Conservation (phyloP, 345 rosid genomes). For the Corchorus capsularis region DNA sequence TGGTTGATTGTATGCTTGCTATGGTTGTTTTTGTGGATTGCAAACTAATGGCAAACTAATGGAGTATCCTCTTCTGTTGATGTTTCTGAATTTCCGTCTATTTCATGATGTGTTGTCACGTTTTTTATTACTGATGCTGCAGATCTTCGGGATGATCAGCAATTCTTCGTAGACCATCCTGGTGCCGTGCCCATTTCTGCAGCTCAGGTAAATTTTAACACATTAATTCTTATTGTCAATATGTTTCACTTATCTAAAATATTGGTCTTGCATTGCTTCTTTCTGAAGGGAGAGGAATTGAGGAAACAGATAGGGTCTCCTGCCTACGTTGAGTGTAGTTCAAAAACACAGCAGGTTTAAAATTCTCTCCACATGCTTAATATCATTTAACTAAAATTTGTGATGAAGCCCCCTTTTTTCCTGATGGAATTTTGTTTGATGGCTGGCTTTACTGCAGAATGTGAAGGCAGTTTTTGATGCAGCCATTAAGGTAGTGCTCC, state of each 20-base stretch:
- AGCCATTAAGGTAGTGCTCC: conserved; percentile 27
- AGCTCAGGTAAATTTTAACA: conserved; percentile 42
- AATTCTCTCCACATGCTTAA: neutral
- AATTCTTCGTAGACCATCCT: conserved; percentile 69
- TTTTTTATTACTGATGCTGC: conserved; percentile 19
- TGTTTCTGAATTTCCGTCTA: neutral
- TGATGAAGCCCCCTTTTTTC: neutral
- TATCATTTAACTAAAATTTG: neutral
- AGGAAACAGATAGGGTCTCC: conserved; percentile 86
- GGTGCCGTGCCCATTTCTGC: conserved; percentile 71
- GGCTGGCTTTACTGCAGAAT: conserved; percentile 18
- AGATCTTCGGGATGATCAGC: conserved; percentile 79
- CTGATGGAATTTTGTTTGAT: neutral
- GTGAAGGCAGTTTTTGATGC: conserved; percentile 28
- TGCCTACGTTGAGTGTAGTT: conserved; percentile 88
- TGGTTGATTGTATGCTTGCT: neutral
- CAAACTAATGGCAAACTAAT: neutral
- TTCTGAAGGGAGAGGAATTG: conserved; percentile 86
- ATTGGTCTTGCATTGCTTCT: conserved; percentile 6
- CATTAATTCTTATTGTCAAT: neutral
- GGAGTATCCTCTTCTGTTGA: neutral
- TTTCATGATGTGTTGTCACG: neutral
- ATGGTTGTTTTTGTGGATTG: neutral
- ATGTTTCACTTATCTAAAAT: neutral
- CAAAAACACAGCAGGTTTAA: conserved; percentile 86